Evolutionary conservation across 2,329 filamentous ascomycete species (phyloP).

Genomic region (Colletotrichum sp.): DNA sequence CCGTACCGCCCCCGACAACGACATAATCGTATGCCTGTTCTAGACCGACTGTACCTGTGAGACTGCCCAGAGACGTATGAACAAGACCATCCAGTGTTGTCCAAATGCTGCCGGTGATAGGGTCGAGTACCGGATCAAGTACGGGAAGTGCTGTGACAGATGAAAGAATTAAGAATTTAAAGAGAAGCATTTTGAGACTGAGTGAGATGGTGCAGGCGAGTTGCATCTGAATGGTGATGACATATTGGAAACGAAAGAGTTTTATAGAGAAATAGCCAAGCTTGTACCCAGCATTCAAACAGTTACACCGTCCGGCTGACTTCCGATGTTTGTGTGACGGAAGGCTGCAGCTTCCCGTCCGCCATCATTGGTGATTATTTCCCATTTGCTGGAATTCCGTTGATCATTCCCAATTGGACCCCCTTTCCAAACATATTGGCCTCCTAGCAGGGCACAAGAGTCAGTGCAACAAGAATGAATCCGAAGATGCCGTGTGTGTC

Average conservation of each 20-base stretch:
- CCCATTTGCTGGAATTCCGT: background rate
- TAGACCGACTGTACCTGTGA: background rate
- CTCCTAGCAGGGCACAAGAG: background rate
- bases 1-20: conserved; percentile 42
- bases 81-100: background rate
- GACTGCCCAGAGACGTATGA: background rate
- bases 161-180: background rate
- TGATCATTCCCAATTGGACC: background rate
- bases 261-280: background rate
- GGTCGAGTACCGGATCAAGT: background rate
- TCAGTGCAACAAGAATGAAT: background rate
- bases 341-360: background rate
- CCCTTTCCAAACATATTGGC: background rate
- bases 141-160: background rate
- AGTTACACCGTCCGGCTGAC: background rate
- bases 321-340: background rate
- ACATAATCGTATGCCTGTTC: background rate
- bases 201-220: background rate
- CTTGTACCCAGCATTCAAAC: background rate
- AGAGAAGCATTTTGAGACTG: background rate
- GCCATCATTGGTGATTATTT: background rate
- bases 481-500: background rate
- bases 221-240: background rate
- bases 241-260: background rate
- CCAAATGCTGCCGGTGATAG: background rate